Conservation (phyloP, 495 filamentous ascomycete species). For the Penicillium daleae region DNA sequence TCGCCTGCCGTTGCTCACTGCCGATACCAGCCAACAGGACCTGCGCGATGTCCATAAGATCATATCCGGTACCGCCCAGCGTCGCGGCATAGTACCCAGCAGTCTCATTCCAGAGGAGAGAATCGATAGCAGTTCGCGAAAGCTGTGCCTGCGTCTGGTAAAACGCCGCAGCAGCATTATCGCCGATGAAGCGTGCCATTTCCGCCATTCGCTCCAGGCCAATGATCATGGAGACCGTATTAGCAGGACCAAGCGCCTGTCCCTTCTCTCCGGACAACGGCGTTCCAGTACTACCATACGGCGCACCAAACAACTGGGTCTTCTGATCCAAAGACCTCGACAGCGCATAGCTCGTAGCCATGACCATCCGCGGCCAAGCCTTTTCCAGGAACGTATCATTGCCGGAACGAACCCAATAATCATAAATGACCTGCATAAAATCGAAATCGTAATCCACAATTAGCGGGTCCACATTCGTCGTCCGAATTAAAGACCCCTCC, state of each 20-base stretch:
- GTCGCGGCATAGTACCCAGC: neutral
- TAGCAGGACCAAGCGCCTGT: neutral
- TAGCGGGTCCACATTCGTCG: conserved; percentile 9
- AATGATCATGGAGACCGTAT: neutral
- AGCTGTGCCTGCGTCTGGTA: neutral
- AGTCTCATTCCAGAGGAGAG: neutral
- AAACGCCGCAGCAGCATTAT: neutral
- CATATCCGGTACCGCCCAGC: neutral
- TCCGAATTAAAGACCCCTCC: conserved; percentile 6
- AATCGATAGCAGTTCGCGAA: neutral
- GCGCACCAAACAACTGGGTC: neutral
- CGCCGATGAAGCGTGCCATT: conserved; percentile 1
- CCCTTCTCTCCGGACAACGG: conserved; percentile 1
- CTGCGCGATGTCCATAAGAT: neutral
- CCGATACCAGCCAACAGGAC: neutral
- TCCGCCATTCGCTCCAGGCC: neutral
- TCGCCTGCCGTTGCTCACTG: neutral
- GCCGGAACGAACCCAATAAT: conserved; percentile 10
- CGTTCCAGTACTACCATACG: neutral
- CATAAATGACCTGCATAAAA: conserved; percentile 13
- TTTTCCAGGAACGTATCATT: conserved; percentile 12
- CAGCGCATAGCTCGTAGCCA: neutral
- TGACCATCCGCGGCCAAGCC: conserved; percentile 11
- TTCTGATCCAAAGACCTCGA: neutral
- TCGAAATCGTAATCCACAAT: conserved; percentile 8